Evolutionary conservation across 345 rosid genomes (phyloP).

Genomic region (Lepidium aucheri): DNA sequence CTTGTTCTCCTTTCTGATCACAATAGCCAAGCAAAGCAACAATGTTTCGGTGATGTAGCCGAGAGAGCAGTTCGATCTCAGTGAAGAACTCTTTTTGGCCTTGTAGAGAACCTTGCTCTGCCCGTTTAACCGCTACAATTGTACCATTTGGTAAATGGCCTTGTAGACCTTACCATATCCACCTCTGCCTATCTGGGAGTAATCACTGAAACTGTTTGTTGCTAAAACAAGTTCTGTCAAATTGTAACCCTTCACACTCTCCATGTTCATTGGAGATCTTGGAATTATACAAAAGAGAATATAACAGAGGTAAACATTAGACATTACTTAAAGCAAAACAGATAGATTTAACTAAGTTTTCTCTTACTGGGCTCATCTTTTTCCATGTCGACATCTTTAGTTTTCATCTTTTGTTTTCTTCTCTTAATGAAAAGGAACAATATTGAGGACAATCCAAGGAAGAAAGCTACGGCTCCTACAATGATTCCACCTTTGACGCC

Average conservation of each 20-base stretch:
- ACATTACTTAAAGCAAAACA: neutral
- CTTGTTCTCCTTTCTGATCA: constrained; percentile 42
- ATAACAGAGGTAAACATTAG: neutral
- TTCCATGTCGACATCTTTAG: neutral
- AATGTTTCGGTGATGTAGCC: constrained; percentile 56
- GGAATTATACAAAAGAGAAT: constrained; percentile 9
- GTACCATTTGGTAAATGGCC: constrained; percentile 37
- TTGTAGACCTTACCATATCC: constrained; percentile 56
- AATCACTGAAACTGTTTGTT: constrained; percentile 28
- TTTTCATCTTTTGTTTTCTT: constrained; percentile 1
- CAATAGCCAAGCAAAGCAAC: constrained; percentile 53
- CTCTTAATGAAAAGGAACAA: constrained; percentile 7
- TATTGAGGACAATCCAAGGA: constrained; percentile 10
- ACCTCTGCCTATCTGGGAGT: constrained; percentile 38
- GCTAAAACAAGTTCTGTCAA: constrained; percentile 39
- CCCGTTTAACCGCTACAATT: constrained; percentile 49
- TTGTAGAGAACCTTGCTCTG: constrained; percentile 36
- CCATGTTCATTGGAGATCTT: constrained; percentile 32
- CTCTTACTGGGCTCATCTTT: constrained; percentile 17
- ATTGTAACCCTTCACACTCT: constrained; percentile 33
- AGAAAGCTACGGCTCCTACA: constrained; percentile 15
- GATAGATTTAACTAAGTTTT: neutral
- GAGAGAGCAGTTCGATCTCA: constrained; percentile 40
- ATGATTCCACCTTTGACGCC: constrained; percentile 22
- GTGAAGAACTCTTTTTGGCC: constrained; percentile 46